phyloP scores from a whole-genome alignment of 805 yeast genomes.

The Candida corydali region DNA sequence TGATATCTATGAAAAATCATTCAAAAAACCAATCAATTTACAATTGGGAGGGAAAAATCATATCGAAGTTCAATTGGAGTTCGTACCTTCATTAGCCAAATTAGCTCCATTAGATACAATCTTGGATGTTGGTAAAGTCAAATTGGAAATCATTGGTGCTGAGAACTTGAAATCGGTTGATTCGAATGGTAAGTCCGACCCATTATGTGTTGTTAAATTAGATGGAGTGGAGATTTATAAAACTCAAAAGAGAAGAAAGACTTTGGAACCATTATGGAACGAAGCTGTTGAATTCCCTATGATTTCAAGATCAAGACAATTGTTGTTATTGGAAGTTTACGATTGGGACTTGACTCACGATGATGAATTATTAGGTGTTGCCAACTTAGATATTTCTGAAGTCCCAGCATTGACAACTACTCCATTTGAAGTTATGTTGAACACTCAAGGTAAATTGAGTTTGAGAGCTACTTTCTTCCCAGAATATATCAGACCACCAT shows the following conservation, averaged over 20 bases:
- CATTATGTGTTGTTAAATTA: slow-evolving; percentile 49
- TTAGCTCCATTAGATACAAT: slow-evolving; percentile 59
- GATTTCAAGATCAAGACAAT: slow-evolving; percentile 56
- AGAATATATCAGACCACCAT: slow-evolving; percentile 61
- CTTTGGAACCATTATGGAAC: slow-evolving; percentile 74
- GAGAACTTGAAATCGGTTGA: slow-evolving; percentile 55
- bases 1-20: slow-evolving; percentile 51
- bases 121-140: slow-evolving; percentile 62
- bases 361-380: slow-evolving; percentile 56
- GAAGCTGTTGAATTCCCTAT: slow-evolving; percentile 58
- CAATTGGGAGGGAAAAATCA: slow-evolving; percentile 35
- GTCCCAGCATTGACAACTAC: slow-evolving; percentile 45
- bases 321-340: slow-evolving; percentile 46
- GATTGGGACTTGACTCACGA: slow-evolving; percentile 82
- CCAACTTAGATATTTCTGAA: slow-evolving; percentile 44
- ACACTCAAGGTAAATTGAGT: slow-evolving; percentile 63
- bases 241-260: slow-evolving; percentile 61
- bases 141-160: slow-evolving; percentile 55
- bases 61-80: slow-evolving; percentile 51
- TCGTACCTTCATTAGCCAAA: slow-evolving; percentile 52
- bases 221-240: slow-evolving; percentile 53
- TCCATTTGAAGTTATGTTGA: slow-evolving; percentile 45
- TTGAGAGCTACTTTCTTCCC: slow-evolving; percentile 56
- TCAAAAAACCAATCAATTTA: slow-evolving; percentile 42
- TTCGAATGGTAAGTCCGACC: slow-evolving; percentile 75